Evolutionary conservation across 495 filamentous ascomycete genomes (phyloP).

Genomic region (Jackrogersella minutella): DNA sequence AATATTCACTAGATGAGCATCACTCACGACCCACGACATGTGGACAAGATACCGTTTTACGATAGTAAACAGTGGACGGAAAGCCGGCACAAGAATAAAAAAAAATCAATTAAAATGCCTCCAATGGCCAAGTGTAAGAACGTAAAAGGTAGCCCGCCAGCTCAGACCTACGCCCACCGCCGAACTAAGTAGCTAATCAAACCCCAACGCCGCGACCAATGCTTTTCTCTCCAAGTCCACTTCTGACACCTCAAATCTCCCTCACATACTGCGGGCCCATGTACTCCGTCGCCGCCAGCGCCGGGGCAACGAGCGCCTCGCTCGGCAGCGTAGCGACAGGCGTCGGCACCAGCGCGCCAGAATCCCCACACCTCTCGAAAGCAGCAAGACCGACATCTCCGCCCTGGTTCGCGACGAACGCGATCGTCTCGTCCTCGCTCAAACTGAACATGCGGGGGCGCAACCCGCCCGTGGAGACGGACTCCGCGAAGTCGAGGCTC

Average conservation of each 20-base stretch:
- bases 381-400: constrained; percentile 42
- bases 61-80: not conserved
- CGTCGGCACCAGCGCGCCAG: constrained; percentile 27
- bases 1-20: too few species aligned
- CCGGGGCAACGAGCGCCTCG: constrained; percentile 24
- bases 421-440: constrained; percentile 23
- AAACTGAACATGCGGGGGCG: constrained; percentile 48
- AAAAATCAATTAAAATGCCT: constrained; percentile 8
- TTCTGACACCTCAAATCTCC: constrained; percentile 20
- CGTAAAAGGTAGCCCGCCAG: not conserved
- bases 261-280: constrained; percentile 44
- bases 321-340: constrained; percentile 31
- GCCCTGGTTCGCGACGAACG: constrained; percentile 47
- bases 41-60: not conserved
- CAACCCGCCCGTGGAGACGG: constrained; percentile 37
- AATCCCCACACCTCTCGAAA: constrained; percentile 23
- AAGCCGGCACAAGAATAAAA: not conserved
- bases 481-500: constrained; percentile 36
- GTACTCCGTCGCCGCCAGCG: constrained; percentile 14
- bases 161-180: too few species aligned
- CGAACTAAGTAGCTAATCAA: not conserved
- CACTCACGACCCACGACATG: too few species aligned
- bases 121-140: constrained; percentile 9
- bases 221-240: not conserved
- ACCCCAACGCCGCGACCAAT: constrained; percentile 11